phyloP scores from a whole-genome alignment of 2,329 filamentous ascomycete genomes.

The Verticillium klebahnii region DNA sequence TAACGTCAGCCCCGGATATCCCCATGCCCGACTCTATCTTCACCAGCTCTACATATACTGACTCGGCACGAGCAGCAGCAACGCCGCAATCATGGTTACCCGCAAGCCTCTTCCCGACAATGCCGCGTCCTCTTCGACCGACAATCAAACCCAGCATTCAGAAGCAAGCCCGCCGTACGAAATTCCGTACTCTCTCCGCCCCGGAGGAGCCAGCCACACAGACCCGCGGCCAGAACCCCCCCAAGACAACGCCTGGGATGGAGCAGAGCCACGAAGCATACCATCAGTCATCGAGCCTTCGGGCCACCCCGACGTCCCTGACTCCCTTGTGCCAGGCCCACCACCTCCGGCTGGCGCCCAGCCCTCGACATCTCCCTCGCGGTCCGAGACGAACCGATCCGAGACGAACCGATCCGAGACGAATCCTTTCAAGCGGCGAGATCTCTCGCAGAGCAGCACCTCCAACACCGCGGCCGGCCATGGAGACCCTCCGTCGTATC shows the following conservation, averaged over 20 bases:
- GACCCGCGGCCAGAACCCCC: constrained; percentile 11
- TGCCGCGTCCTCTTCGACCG: constrained; percentile 17
- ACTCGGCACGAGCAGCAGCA: neutral
- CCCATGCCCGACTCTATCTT: too few relatives aligned
- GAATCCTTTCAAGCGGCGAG: constrained; percentile 51
- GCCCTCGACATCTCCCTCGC: neutral
- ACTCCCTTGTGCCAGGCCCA: constrained; percentile 25
- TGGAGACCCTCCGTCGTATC: neutral
- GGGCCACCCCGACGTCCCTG: constrained; percentile 20
- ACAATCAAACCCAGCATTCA: constrained; percentile 15
- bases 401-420: constrained; percentile 47
- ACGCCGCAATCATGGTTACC: constrained; percentile 31
- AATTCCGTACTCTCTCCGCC: constrained; percentile 26
- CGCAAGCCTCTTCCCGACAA: constrained; percentile 31
- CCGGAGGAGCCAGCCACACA: constrained; percentile 19
- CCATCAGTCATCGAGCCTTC: constrained; percentile 2
- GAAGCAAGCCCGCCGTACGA: constrained; percentile 8
- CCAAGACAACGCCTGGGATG: constrained; percentile 27
- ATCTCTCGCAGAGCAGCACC: constrained; percentile 22
- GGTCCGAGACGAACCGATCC: constrained; percentile 12
- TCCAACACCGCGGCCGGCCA: constrained; percentile 6
- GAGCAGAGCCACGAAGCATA: constrained; percentile 15
- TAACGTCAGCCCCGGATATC: neutral
- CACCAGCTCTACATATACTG: neutral
- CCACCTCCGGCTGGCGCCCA: neutral